These are phyloP conservation scores for Calocybe indica DNA, from an alignment of 768 basidiomycete species.

Conservation along the genomic window DNA sequence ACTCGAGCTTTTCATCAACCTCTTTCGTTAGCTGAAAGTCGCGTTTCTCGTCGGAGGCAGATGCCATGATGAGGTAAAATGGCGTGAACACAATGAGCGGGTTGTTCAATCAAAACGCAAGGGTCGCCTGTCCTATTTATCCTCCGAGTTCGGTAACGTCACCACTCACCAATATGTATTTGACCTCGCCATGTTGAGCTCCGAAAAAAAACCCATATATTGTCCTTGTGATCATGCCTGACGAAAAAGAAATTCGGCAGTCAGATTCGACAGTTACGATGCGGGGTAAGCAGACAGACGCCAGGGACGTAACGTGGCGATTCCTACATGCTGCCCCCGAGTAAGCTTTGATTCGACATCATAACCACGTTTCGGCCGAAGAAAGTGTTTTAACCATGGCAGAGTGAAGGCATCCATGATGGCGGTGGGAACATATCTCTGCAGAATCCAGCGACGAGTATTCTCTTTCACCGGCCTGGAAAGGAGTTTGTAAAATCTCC, in stretches of 20 bases:
- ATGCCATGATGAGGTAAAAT: conserved; percentile 5
- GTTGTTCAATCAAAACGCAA: neutral
- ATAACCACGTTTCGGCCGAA: neutral
- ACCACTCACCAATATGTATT: conserved; percentile 22
- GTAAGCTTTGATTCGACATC: conserved; percentile 1
- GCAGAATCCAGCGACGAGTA: no score
- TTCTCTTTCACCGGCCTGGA: no score
- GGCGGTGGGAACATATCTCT: no score
- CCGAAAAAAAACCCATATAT: conserved; percentile 13
- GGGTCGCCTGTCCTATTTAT: conserved; percentile 1
- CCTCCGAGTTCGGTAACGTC: conserved; percentile 11
- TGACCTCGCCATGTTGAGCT: conserved; percentile 9
- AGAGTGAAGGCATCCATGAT: no score
- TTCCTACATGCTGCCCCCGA: conserved; percentile 4
- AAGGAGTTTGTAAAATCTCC: no score
- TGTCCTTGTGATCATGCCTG: conserved; percentile 15
- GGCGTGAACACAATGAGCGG: conserved; percentile 5
- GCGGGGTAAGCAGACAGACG: neutral
- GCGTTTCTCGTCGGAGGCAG: conserved; percentile 6
- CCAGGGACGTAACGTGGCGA: conserved; percentile 6
- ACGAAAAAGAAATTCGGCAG: neutral
- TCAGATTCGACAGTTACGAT: neutral
- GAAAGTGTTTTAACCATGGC: no score
- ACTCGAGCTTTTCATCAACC: conserved; percentile 25
- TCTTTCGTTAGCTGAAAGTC: conserved; percentile 9